phyloP scores from a whole-genome alignment of 176 grass and related monocot genomes.

The Oryza glumipatula region DNA sequence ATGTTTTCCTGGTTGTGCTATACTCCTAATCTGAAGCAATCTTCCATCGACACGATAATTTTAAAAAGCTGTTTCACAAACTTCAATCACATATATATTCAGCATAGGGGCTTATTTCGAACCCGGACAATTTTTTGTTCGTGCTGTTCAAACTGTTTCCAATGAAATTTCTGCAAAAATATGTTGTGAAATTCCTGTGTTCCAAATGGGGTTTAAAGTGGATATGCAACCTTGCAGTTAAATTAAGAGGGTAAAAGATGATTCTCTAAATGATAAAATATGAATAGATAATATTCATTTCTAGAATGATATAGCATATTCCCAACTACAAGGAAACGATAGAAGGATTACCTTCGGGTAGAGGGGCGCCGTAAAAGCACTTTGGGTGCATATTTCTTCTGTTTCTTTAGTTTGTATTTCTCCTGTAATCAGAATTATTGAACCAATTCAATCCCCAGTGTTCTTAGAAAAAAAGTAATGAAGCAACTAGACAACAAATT shows the following conservation, averaged over 20 bases:
- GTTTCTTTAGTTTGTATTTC: conserved; percentile 99
- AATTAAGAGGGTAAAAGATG: conserved; percentile 1
- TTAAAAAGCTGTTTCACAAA: background rate
- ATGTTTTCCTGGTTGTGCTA: background rate
- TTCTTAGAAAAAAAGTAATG: conserved; percentile 1
- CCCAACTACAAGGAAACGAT: background rate
- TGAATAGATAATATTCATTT: background rate
- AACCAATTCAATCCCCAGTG: conserved; percentile 13
- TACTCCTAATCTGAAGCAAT: conserved; percentile 3
- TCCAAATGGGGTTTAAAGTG: background rate
- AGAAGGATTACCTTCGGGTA: conserved; percentile 61
- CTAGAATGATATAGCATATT: background rate
- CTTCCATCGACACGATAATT: background rate
- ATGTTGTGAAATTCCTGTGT: background rate
- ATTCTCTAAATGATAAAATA: background rate
- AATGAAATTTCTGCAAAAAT: background rate
- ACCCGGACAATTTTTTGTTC: too few species aligned
- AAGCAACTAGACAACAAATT: background rate
- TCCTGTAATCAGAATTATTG: conserved; percentile 51
- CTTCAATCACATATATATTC: background rate
- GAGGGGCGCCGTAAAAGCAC: conserved; percentile 84
- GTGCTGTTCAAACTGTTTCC: background rate
- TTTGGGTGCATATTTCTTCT: conserved; percentile 98
- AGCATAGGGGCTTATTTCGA: background rate
- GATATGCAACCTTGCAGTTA: background rate